Evolutionary conservation across 805 yeast species (phyloP), one percentile per base, ranked within the genome.

Genomic region (Candida gorgasii): DNA sequence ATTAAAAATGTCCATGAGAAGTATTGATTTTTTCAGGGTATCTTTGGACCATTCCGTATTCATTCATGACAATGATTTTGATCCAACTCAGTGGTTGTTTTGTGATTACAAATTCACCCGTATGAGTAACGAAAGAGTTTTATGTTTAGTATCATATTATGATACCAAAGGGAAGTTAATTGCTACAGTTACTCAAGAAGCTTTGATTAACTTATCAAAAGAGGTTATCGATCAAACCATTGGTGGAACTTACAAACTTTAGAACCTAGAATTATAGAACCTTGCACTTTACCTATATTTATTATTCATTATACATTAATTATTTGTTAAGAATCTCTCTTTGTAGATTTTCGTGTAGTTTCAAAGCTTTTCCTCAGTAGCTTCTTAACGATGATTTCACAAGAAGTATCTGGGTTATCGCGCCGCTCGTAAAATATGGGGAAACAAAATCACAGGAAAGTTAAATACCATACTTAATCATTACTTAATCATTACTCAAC

Each of bases 41-140:
- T 60, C 67, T 29, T 55, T 68, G 39, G 73, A 68, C 46, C 73
- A 68, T 45, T 37, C 64, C 3, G 53, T 68, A 6, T 62, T 49
- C 44, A 59, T 59, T 51, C 72, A 68, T 47, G 72, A 67, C 43
- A 51, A 38, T 3, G 58, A 67, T 34, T 67, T 60, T 32, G 67
- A 65, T 43, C 62, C 70, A 1, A 61, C 65, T 26, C 49, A 58
- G 26, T 68, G 67, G 67, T 38, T 67, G 50, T 68, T 58, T 41
- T 37, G 66, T 45, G 71, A 65, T 46, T 66, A 55, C 49, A 50
- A 51, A 34, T 68, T 64, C 40, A 41, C 49, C 27, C 52, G 65
- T 26, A 49, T 65, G 56, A 51, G 54, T 43, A 68, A 67, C 45
- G 63, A 65, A 47, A 54, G 73, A 29, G 58, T 63, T 5, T 56